phyloP scores from a whole-genome alignment of 371 early-diverging fungal genomes.

The Funneliformis caledonium region DNA sequence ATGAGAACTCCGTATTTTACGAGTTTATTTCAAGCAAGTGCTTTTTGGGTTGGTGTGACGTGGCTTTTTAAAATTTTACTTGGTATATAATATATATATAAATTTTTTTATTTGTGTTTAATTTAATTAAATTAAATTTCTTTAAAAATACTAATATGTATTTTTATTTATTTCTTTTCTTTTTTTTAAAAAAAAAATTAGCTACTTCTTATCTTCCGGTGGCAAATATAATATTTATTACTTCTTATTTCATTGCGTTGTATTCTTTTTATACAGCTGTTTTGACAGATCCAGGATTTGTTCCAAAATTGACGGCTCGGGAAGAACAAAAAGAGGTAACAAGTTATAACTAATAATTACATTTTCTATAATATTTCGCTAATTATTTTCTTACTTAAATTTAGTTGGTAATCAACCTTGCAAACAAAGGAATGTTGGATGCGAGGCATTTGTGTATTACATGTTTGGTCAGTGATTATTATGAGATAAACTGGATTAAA shows the following conservation, averaged over 20 bases:
- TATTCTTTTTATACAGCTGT: constrained; percentile 78
- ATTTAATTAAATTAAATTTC: background rate
- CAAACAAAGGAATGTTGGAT: constrained; percentile 72
- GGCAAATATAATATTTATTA: constrained; percentile 65
- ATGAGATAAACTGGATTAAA: background rate
- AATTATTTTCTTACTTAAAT: background rate
- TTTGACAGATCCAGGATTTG: constrained; percentile 82
- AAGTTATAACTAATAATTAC: background rate
- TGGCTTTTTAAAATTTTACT: constrained; percentile 56
- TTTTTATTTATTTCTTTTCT: background rate
- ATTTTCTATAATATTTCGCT: background rate
- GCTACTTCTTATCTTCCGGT: constrained; percentile 68
- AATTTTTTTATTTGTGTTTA: background rate
- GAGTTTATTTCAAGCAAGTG: constrained; percentile 83
- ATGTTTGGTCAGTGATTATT: constrained; percentile 58
- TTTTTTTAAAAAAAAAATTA: constrained; percentile 39
- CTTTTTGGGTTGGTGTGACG: constrained; percentile 67
- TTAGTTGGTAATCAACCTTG: constrained; percentile 63
- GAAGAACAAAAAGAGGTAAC: constrained; percentile 52
- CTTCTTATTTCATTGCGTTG: constrained; percentile 60
- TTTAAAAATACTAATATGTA: too few relatives aligned
- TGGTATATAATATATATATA: constrained; percentile 38
- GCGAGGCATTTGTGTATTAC: constrained; percentile 82
- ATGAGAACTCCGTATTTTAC: constrained; percentile 82
- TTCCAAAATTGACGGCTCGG: constrained; percentile 55